Evolutionary conservation across 257 asterid species (phyloP), one percentile per base, ranked within the genome.

Genomic region (Buddleja alternifolia): DNA sequence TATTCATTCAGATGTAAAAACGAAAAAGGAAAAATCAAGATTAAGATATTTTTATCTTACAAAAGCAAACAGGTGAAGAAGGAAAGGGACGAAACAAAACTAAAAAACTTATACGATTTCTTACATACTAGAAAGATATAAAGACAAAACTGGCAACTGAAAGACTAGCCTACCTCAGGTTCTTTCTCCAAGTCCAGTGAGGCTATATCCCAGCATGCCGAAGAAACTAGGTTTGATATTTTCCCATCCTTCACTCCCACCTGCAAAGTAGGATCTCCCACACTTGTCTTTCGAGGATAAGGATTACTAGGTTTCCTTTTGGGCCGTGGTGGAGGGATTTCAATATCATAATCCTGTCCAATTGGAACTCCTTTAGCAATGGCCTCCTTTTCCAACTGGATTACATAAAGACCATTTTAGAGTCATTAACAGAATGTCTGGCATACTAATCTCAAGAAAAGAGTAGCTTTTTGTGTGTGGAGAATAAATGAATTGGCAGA

Each of bases 321-420:
- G 23, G 99, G 99, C 47, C 99, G 86, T 63, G 99, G 97, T 54
- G 99, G 99, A 73, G 99, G 99, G 80, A 93, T 93, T 71, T 90
- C 95, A 69, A 93, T 93, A 85, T 93, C 95, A 53, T 84, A 87
- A 60, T 89, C 81, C 55, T 87, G 87, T 48, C 93, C 93, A 34
- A 78, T 45, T 20, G 93, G 92, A 75, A 84, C 89, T 76, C 97
- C 99, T 78, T 87, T 93, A 36, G 72, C 78, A 62, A 58, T 66
- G 68, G 99, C 96, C 82, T 90, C 97, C 86, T 93, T 93, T 78
- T 93, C 97, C 83, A 93, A 73, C 99, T 93, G 90, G 55, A 73
- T 77, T 45, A 70, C 45, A 72, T 32, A 72, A 75, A 69, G 37
- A 68, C 25, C 74, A 66, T 23, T 47, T 56, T 3, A 37, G 67